These are phyloP conservation scores for Nicotiana tomentosiformis DNA, from an alignment of 257 asterid species.

Conservation along the genomic window DNA sequence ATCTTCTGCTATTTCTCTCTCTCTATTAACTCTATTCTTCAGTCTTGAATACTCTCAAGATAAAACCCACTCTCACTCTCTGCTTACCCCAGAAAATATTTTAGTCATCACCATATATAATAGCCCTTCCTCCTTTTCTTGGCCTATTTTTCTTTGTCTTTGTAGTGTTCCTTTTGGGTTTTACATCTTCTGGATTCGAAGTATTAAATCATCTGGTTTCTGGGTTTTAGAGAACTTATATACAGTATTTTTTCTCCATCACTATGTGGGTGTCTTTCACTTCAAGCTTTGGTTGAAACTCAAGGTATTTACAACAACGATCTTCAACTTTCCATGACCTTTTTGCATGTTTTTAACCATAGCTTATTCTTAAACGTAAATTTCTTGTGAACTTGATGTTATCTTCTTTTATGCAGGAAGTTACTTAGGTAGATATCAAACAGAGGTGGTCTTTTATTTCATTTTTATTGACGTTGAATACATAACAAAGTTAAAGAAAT, in stretches of 20 bases:
- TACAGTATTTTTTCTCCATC: neutral
- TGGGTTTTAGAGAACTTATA: neutral
- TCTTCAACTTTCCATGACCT: neutral
- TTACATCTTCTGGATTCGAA: neutral
- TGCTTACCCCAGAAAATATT: neutral
- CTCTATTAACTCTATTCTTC: neutral
- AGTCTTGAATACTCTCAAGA: neutral
- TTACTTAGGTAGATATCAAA: neutral
- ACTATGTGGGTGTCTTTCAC: conserved; percentile 13
- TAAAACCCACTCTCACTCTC: neutral
- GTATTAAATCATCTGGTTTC: neutral
- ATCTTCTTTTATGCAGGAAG: neutral
- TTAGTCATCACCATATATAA: too few species aligned
- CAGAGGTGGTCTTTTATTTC: neutral
- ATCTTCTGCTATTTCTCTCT: neutral
- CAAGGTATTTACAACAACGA: conserved; percentile 12
- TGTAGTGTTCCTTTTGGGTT: conserved; percentile 5
- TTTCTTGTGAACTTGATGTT: neutral
- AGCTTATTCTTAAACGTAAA: neutral
- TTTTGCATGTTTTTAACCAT: neutral
- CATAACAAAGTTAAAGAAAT: conserved; percentile 11
- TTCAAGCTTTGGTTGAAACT: conserved; percentile 15
- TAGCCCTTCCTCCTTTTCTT: neutral
- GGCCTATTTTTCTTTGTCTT: conserved; percentile 13
- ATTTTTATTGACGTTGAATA: neutral